phyloP scores from a whole-genome alignment of 345 rosid species.

The Linum trigynum region DNA sequence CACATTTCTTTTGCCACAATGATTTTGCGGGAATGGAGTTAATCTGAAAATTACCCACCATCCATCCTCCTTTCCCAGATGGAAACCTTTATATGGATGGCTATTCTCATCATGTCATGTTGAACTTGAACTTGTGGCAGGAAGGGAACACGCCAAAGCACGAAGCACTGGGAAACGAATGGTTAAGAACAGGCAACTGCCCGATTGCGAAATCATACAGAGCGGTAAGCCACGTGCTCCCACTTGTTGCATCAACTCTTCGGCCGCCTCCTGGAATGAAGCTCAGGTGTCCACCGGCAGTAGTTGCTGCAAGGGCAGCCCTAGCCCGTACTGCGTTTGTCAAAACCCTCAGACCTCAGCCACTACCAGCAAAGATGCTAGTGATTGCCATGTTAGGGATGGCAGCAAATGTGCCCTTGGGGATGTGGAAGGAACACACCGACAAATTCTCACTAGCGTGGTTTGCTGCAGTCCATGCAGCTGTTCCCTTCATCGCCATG shows the following conservation, averaged over 20 bases:
- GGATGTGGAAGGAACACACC: constrained; percentile 87
- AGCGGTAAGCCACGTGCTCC: constrained; percentile 63
- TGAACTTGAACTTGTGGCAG: constrained; percentile 24
- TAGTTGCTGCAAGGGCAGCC: constrained; percentile 80
- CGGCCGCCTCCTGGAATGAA: constrained; percentile 59
- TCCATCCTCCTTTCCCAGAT: not conserved
- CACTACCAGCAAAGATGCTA: constrained; percentile 75
- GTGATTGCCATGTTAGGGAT: constrained; percentile 73
- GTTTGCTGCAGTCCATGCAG: constrained; percentile 86
- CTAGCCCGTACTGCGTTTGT: constrained; percentile 65
- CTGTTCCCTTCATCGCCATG: constrained; percentile 92
- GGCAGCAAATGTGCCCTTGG: constrained; percentile 79
- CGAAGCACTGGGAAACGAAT: constrained; percentile 62
- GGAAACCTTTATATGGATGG: not conserved
- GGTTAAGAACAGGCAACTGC: constrained; percentile 75
- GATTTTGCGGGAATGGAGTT: not conserved
- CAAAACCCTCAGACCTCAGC: constrained; percentile 70
- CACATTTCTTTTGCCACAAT: not conserved
- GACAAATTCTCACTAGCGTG: constrained; percentile 64
- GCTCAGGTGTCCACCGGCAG: constrained; percentile 64
- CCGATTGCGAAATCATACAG: constrained; percentile 82
- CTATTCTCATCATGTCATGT: constrained; percentile 1
- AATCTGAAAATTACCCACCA: not conserved
- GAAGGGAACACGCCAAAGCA: constrained; percentile 45
- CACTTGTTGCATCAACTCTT: constrained; percentile 56